Evolutionary conservation across 2,329 filamentous ascomycete genomes (phyloP), one percentile per base, ranked within the genome.

Genomic region (Balansia obtecta): DNA sequence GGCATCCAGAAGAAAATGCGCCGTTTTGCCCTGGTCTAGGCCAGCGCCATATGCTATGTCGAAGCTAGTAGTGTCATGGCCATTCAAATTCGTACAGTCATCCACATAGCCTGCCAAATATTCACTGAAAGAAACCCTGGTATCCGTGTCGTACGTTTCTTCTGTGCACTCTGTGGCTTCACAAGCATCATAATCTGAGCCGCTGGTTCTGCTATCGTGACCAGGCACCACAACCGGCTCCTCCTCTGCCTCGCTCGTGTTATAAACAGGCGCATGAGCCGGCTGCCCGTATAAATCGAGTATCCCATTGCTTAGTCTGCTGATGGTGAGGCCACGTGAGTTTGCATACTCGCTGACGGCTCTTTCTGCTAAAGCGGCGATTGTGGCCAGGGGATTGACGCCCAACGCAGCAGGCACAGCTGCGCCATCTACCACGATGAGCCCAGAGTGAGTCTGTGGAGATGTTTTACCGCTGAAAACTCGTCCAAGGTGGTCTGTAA

Each of bases 311-410:
- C 65, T 65, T 20, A 70, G 64, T 2, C 65, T 62, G 51, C 73
- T 69, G 48, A 82, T 73, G 6, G 51, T 53, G 11, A 81, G 66
- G 0, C 58, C 57, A 7, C 68, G 58, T 9, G 65, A 64, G 48
- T 64, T 55, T 2, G 73, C 69, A 47, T 76, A 75, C 6, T 70
- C 60, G 48, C 78, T 74, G 7, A 85, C 72, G 0, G 77, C 76
- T 10, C 83, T 70, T 63, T 86, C 83, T 0, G 83, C 81, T 18
- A 87, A 71, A 2, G 83, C 82, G 0, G 81, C 76, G 55, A 86
- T 86, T 1, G 82, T 86, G 1, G 82, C 83, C 48, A 84, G 74
- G 0, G 83, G 82, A 57, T 86, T 86, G 3, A 80, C 79, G 13
- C 81, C 75, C 2, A 86, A 67, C 0, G 82, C 75, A 8, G 75